Evolutionary conservation across 306 rosid species (phyloP), one percentile per base, ranked within the genome.

Genomic region (Lathyrus tuberosus): DNA sequence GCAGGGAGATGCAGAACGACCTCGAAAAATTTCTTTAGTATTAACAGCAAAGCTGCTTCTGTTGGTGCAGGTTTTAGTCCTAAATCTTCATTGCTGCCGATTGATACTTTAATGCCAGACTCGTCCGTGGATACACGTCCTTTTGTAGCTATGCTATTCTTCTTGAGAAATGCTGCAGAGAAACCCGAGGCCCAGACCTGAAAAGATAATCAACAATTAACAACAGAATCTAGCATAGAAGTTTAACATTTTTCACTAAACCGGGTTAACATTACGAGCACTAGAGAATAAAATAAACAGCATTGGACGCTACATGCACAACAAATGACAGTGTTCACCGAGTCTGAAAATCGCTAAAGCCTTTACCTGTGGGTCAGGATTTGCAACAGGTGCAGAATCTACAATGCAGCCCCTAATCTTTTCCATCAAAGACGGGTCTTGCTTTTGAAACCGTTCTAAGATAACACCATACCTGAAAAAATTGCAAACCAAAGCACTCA

Each of bases 171-270:
- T 2, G 99, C 97, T 68, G 99, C 97, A 56, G 97, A 89, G 89
- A 95, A 95, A 73, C 99, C 99, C 40, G 96, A 95, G 54, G 99
- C 99, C 97, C 97, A 95, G 31, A 95, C 96, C 99, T 95, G 76
- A 40, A 63, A 57, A 65, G 57, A 69, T 37, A 66, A 78, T 22
- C 70, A 73, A 63, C 28, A 67, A 41, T 67, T 40, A 65, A 67
- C 48, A 16, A 30, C 53, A 6, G 15, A 31, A 14, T 31, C 33
- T 10, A 33, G 61, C 65, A 83, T 61, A 44, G 43, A 74, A 61
- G 61, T 4, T 20, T 28, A 35, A 51, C 52, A 70, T 42, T 40
- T 53, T 33, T 8, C 7, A 56, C 30, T 59, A 42, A 47, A 67
- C 33, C 64, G 16, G 49, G 47, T 33, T 28, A 59, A 65, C 20